Evolutionary conservation across 768 basidiomycete genomes (phyloP), one percentile per base, ranked within the genome.

Genomic region (Hemileccinum impolitum): DNA sequence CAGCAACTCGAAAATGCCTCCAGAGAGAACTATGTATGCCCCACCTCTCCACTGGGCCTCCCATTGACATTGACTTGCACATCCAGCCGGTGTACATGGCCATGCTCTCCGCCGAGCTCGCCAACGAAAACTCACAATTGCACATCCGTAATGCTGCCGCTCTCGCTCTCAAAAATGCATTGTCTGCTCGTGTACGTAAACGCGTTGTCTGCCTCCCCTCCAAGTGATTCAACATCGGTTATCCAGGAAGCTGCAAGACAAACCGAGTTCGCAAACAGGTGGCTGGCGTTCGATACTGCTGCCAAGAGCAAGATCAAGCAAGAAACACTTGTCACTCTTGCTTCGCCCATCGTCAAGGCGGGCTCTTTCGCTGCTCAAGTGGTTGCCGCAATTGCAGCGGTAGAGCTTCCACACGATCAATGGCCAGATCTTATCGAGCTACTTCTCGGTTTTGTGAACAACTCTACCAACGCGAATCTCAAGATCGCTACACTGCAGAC

Each of bases 111-210:
- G 71, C 80, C 15, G 90, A 93, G 56, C 80, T 99, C 40, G 82
- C 84, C 25, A 86, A 92, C 58, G 91, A 94, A 65, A 72, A 55
- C 38, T 79, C 78, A 6, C 74, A 78, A 13, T 61, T 84, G 30
- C 85, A 92, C 66, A 81, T 94, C 45, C 79, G 96, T 57, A 95
- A 90, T 64, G 94, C 95, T n/a, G 94, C 96, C 19, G 94, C 92
- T 66, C 77, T 99, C 44, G 94, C 95, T 17, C 75, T 99, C 70
- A 99, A 98, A 81, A 99, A 99, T 70, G 81, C 93, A 52, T 71
- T 99, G 50, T 81, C 86, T 30, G 92, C 94, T 52, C 77, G 91
- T 61, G 95, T 97, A 74, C 70, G 90, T 73, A 60, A 55, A 60
- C 52, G 59, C 56, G 52, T 59, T 47, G 40, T 47, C 58, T 47